Evolutionary conservation across 1,284 basidiomycete genomes (phyloP).

Genomic region (Quambalaria eucalypti): DNA sequence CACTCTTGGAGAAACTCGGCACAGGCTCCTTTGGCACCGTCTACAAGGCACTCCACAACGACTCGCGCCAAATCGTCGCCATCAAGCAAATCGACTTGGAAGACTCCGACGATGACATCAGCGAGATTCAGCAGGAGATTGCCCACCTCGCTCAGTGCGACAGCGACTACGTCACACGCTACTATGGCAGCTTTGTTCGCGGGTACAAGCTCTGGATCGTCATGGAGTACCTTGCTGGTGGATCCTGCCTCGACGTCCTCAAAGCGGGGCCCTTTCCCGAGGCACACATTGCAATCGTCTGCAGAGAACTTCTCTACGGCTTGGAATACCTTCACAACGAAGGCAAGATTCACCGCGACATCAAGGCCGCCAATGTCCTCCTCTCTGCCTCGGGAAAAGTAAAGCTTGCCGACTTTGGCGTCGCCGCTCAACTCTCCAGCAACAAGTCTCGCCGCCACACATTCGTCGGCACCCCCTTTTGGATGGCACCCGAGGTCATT

Average conservation of each 20-base stretch:
- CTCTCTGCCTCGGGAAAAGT: conserved; percentile 77
- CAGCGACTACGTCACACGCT: conserved; percentile 87
- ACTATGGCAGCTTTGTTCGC: conserved; percentile 93
- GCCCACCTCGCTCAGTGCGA: conserved; percentile 78
- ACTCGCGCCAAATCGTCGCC: conserved; percentile 84
- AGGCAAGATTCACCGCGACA: conserved; percentile 89
- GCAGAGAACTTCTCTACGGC: conserved; percentile 77
- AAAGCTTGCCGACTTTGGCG: conserved; percentile 91
- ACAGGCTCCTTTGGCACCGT: conserved; percentile 96
- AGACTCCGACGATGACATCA: conserved; percentile 46
- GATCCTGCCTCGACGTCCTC: conserved; percentile 53
- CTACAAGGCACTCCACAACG: conserved; percentile 84
- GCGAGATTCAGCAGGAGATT: conserved; percentile 85
- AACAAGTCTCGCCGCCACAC: conserved; percentile 75
- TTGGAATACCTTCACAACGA: conserved; percentile 82
- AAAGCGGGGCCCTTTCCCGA: conserved; percentile 75
- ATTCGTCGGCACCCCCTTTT: conserved; percentile 84
- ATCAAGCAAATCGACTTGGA: conserved; percentile 82
- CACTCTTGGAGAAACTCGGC: conserved; percentile 91
- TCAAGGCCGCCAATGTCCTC: conserved; percentile 92
- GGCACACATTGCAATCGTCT: conserved; percentile 75
- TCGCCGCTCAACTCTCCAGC: conserved; percentile 76
- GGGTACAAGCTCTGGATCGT: conserved; percentile 98
- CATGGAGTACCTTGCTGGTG: conserved; percentile 97
- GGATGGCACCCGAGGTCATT: conserved; percentile 98